phyloP scores from a whole-genome alignment of 2,329 filamentous ascomycete species.

The Ascochyta koolunga region DNA sequence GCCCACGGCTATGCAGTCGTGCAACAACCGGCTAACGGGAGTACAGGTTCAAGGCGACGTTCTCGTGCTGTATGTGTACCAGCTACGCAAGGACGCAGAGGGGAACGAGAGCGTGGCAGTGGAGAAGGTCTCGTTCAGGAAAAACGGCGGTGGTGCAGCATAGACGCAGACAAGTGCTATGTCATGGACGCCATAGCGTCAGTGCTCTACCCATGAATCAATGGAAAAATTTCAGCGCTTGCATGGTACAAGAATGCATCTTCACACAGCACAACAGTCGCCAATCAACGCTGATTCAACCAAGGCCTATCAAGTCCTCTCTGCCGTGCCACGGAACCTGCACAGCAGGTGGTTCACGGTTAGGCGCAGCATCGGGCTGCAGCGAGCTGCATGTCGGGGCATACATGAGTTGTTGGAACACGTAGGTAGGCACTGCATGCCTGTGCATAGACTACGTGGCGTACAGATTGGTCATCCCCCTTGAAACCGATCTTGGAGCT shows the following conservation, averaged over 20 bases:
- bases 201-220: not conserved
- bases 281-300: conserved; percentile 2
- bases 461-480: not conserved
- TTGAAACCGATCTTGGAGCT: conserved; percentile 16
- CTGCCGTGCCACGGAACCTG: conserved; percentile 26
- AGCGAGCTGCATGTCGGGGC: conserved; percentile 9
- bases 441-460: conserved; percentile 13
- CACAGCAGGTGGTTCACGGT: conserved; percentile 21
- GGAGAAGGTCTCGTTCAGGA: conserved; percentile 63
- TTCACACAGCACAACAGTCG: not conserved
- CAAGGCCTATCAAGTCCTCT: conserved; percentile 4
- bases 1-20: not conserved
- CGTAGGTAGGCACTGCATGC: conserved; percentile 14
- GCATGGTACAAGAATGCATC: conserved; percentile 1
- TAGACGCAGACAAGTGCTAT: conserved; percentile 25
- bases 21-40: conserved; percentile 25
- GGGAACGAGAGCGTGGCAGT: conserved; percentile 61
- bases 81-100: conserved; percentile 59
- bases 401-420: conserved; percentile 8
- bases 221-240: not conserved
- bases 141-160: conserved; percentile 52
- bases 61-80: conserved; percentile 91
- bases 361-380: conserved; percentile 27
- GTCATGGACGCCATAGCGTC: conserved; percentile 7
- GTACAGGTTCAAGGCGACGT: conserved; percentile 91